Evolutionary conservation across 805 yeast genomes (phyloP).

Genomic region (Lipomyces spencermartinsiae): DNA sequence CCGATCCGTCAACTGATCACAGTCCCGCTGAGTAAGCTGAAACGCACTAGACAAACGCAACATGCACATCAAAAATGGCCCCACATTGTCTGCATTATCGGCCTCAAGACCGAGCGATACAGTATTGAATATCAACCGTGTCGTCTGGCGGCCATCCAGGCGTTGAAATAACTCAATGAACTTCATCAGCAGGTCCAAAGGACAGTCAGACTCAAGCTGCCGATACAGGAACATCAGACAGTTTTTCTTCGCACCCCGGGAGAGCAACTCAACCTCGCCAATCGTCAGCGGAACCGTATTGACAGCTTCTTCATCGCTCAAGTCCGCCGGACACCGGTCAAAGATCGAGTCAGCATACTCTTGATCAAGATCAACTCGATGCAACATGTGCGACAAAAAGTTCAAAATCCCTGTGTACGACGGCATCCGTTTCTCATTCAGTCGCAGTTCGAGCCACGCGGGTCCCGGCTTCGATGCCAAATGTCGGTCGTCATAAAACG

Average conservation of each 20-base stretch:
- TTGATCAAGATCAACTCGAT: slow-evolving; percentile 9
- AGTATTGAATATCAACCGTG: slow-evolving; percentile 18
- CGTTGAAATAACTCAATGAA: slow-evolving; percentile 11
- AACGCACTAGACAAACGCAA: not conserved
- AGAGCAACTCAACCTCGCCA: slow-evolving; percentile 14
- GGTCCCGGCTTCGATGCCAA: slow-evolving; percentile 4
- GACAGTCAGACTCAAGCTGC: slow-evolving; percentile 15
- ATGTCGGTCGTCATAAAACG: slow-evolving; percentile 15
- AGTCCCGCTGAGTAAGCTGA: slow-evolving; percentile 10
- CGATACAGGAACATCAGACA: slow-evolving; percentile 8
- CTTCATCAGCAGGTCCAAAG: slow-evolving; percentile 13
- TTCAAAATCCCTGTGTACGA: slow-evolving; percentile 17
- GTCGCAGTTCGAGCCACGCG: slow-evolving; percentile 14
- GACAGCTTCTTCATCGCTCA: slow-evolving; percentile 6
- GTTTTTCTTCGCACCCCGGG: slow-evolving; percentile 11
- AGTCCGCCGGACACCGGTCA: slow-evolving; percentile 12
- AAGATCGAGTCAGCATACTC: slow-evolving; percentile 2
- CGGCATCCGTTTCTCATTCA: slow-evolving; percentile 8
- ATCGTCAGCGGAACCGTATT: slow-evolving; percentile 7
- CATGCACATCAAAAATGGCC: slow-evolving; percentile 12
- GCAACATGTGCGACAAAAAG: slow-evolving; percentile 10
- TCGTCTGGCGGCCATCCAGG: slow-evolving; percentile 2
- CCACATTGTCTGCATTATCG: slow-evolving; percentile 3
- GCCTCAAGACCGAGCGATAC: slow-evolving; percentile 7
- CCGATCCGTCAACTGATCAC: slow-evolving; percentile 13